Conservation (phyloP, 345 rosid genomes). For the Gossypium ekmanianum region DNA sequence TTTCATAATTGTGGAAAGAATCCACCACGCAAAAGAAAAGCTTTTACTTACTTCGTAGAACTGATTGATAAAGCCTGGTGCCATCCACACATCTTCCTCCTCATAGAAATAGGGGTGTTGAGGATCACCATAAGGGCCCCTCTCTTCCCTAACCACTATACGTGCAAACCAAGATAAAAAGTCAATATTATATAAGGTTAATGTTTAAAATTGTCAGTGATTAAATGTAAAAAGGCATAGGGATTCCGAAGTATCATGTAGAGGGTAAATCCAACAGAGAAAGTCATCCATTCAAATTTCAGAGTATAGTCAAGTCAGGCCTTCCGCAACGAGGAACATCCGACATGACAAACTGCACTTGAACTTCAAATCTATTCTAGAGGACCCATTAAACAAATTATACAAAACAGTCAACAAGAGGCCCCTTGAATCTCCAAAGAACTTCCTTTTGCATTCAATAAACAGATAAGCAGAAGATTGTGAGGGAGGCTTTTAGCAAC, state of each 20-base stretch:
- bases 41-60: slow-evolving; percentile 61
- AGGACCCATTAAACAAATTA: not conserved
- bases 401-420: not conserved
- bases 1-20: slow-evolving; percentile 12
- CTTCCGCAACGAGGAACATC: not conserved
- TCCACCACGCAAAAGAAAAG: slow-evolving; percentile 9
- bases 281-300: not conserved
- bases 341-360: not conserved
- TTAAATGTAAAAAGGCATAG: not conserved
- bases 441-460: not conserved
- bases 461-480: not conserved
- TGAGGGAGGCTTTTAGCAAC: not conserved
- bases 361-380: not conserved
- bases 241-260: not conserved
- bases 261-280: not conserved
- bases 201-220: not conserved
- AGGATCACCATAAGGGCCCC: slow-evolving; percentile 89
- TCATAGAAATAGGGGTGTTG: slow-evolving; percentile 89
- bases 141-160: slow-evolving; percentile 90
- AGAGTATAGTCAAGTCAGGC: slow-evolving; percentile 1
- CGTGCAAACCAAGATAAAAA: not conserved
- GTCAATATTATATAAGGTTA: not conserved
- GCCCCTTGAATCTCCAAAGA: not conserved
- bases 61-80: slow-evolving; percentile 91
- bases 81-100: slow-evolving; percentile 98